These are phyloP conservation scores for Tuber borchii DNA, from an alignment of 495 filamentous ascomycete species.

Conservation along the genomic window DNA sequence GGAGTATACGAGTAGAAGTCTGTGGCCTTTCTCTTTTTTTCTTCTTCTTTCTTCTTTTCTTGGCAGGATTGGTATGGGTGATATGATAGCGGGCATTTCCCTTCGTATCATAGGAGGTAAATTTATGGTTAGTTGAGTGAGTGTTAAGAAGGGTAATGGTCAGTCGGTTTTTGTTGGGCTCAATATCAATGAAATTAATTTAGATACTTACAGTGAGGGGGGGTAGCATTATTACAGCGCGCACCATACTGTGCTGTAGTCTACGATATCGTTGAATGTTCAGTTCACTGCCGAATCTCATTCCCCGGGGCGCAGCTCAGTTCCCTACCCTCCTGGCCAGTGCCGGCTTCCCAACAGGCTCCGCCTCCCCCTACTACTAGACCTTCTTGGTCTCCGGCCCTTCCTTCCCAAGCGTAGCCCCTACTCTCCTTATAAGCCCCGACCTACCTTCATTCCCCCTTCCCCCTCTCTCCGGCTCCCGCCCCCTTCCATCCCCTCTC, in stretches of 20 bases:
- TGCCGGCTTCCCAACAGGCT: neutral
- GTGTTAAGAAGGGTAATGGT: neutral
- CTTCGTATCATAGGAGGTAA: neutral
- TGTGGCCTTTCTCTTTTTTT: neutral
- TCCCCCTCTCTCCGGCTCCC: neutral
- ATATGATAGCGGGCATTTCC: too few relatives aligned
- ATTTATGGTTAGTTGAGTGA: neutral
- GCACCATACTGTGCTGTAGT: neutral
- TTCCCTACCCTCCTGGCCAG: neutral
- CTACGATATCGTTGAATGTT: neutral
- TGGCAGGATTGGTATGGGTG: neutral
- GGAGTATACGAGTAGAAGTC: neutral
- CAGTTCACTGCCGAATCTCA: neutral
- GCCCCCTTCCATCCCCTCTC: neutral
- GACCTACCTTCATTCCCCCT: too few relatives aligned
- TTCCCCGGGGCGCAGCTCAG: neutral
- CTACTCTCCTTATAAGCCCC: neutral
- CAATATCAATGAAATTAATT: neutral
- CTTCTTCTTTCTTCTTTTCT: neutral
- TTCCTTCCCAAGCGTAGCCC: neutral
- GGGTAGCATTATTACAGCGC: neutral
- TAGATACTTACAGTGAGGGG: neutral
- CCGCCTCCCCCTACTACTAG: neutral
- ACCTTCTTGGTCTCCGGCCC: neutral
- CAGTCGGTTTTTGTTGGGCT: neutral